These are phyloP conservation scores for Chrysoporthe puriensis DNA, from an alignment of 2,329 filamentous ascomycete species.

Conservation along the genomic window DNA sequence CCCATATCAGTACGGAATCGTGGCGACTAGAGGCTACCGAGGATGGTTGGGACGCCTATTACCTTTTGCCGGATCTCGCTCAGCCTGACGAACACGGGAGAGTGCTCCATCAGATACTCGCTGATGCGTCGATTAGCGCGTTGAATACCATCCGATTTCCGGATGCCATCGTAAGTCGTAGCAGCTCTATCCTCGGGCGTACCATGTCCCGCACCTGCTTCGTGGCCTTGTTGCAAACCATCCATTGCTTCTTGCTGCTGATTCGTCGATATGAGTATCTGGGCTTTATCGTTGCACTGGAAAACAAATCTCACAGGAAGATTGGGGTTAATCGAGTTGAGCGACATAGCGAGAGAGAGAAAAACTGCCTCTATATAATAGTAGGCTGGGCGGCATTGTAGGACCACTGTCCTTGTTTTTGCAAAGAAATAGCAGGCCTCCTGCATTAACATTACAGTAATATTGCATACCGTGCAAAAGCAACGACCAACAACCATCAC, in stretches of 20 bases:
- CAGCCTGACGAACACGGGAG: slow-evolving; percentile 16
- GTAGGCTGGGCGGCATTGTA: not conserved
- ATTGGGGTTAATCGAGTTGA: not conserved
- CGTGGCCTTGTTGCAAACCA: not conserved
- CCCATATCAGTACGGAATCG: not conserved
- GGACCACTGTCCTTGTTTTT: not conserved
- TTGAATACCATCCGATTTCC: not conserved
- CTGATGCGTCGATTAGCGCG: not conserved
- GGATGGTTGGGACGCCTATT: not conserved
- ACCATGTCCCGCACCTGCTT: not conserved
- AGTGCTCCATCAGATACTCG: slow-evolving; percentile 21
- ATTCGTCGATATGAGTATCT: not conserved
- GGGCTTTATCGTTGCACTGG: not conserved
- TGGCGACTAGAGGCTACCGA: not conserved
- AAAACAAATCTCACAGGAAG: not conserved
- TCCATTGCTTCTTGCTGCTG: not conserved
- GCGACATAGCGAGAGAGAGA: not conserved
- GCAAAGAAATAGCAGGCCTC: not conserved
- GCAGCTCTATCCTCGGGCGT: not conserved
- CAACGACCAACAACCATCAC: not conserved
- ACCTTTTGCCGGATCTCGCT: slow-evolving; percentile 17
- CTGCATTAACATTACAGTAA: not conserved
- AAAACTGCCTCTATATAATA: not conserved
- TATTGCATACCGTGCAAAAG: not conserved
- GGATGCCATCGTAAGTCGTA: not conserved